Evolutionary conservation across 495 filamentous ascomycete genomes (phyloP).

Genomic region (Penicillium cataractarum): DNA sequence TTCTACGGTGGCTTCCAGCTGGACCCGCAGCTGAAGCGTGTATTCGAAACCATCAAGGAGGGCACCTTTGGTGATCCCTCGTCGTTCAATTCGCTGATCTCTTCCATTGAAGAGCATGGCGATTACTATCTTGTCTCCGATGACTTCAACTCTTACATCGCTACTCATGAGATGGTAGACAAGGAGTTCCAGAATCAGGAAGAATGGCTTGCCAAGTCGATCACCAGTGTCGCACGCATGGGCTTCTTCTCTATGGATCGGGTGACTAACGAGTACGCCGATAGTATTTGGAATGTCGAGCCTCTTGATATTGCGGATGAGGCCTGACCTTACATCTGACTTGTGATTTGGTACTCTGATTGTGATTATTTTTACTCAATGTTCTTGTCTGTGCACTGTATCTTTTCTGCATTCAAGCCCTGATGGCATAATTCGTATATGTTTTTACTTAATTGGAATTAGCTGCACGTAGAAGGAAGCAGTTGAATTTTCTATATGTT

Average conservation of each 20-base stretch:
- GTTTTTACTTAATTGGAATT: background rate
- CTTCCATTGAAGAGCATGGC: conserved; percentile 85
- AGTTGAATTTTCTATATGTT: background rate
- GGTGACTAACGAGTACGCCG: conserved; percentile 98
- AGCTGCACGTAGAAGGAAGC: background rate
- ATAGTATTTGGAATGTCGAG: conserved; percentile 95
- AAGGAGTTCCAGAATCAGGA: conserved; percentile 88
- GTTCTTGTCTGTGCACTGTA: background rate
- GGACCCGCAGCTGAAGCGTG: conserved; percentile 72
- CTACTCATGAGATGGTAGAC: conserved; percentile 88
- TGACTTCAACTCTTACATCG: conserved; percentile 91
- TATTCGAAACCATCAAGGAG: conserved; percentile 80
- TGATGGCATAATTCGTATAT: background rate
- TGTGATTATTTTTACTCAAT: too few relatives aligned
- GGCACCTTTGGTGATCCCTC: conserved; percentile 76
- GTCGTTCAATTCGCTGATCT: conserved; percentile 78
- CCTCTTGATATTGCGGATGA: conserved; percentile 54
- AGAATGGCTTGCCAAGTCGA: conserved; percentile 87
- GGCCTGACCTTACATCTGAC: conserved; percentile 1
- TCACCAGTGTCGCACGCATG: conserved; percentile 87
- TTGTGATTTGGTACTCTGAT: background rate
- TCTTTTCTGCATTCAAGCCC: background rate
- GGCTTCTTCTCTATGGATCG: conserved; percentile 96
- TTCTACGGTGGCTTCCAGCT: conserved; percentile 77
- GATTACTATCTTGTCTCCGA: conserved; percentile 98